phyloP scores from a whole-genome alignment of 2,329 filamentous ascomycete species.

The Ophiostoma pallidulum region DNA sequence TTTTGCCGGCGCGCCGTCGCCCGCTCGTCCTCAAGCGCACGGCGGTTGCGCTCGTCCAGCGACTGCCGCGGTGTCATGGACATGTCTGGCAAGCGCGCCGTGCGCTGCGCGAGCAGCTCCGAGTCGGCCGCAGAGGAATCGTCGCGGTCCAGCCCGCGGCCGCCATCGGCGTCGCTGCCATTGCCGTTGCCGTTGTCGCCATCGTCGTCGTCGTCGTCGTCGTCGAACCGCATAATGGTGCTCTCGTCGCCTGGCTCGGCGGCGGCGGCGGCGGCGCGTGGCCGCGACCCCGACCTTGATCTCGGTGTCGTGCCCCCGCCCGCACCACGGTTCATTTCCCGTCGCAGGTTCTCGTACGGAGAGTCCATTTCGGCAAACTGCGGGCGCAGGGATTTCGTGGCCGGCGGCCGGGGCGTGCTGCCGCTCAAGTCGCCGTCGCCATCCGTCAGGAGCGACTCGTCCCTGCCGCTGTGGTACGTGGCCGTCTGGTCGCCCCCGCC shows the following conservation, averaged over 20 bases:
- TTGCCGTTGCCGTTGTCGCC: slow-evolving; percentile 25
- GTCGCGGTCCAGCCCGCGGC: slow-evolving; percentile 27
- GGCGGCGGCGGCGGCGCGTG: neutral
- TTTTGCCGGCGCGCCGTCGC: slow-evolving; percentile 32
- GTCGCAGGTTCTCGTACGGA: slow-evolving; percentile 65
- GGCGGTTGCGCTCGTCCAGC: slow-evolving; percentile 40
- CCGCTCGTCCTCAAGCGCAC: slow-evolving; percentile 19
- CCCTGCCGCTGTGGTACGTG: slow-evolving; percentile 28
- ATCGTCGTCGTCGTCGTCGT: slow-evolving; percentile 29
- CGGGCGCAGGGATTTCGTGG: slow-evolving; percentile 38
- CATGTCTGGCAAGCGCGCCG: slow-evolving; percentile 50
- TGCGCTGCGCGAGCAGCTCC: slow-evolving; percentile 42
- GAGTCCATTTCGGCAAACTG: slow-evolving; percentile 60
- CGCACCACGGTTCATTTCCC: slow-evolving; percentile 43
- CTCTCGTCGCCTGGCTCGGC: slow-evolving; percentile 23
- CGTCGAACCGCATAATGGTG: slow-evolving; percentile 23
- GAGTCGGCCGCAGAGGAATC: slow-evolving; percentile 28
- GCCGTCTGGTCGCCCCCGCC: slow-evolving; percentile 33
- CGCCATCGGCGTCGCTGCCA: slow-evolving; percentile 26
- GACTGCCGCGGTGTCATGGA: slow-evolving; percentile 53
- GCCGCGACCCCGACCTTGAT: slow-evolving; percentile 12
- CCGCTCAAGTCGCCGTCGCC: slow-evolving; percentile 48
- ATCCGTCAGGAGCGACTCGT: slow-evolving; percentile 61
- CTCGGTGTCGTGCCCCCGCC: slow-evolving; percentile 23
- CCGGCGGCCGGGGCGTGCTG: slow-evolving; percentile 56